Base-by-base conservation (phyloP, 2,329 filamentous ascomycete species). In the Aspergillus quadrilineatus region DNA sequence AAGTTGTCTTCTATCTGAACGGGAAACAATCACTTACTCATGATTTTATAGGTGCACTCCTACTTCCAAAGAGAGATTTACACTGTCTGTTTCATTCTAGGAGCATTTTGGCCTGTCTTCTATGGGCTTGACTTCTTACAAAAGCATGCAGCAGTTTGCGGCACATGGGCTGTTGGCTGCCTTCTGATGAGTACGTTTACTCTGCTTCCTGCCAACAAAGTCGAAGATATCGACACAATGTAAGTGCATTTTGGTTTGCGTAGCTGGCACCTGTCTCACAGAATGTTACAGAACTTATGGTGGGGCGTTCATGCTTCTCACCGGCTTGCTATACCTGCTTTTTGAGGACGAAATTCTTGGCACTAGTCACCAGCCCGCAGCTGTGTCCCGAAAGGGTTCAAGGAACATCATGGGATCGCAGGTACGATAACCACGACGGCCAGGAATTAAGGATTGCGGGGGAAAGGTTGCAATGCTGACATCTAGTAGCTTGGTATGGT, bases 31-130 rank as follows among this genome's bases (percentile, higher is more conserved):
- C 9, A 15, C 36, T 57, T 12, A 46, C 28, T 8, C 4, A 26
- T 3, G 26, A 45, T 51, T n/a, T 22, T 48, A 6, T 55, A 94
- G 90, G 92, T 94, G 22, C 80, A 96, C 75, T 92, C 91, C 50
- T 99, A 99, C 71, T 96, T 96, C 55, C 83, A 93, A 65, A 87
- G 94, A 41, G 89, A 96, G 68, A 85, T 97, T 26, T 88, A 95
- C 65, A 96, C 93, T 0, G 77, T 85, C 0, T 84, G 93, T 55
- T 99, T 92, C 68, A 67, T 92, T 28, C 63, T 92, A 3, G 92
- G 85, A 3, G 84, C 87, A 1, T 79, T 89, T 43, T 99, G 92
- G 89, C 94, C 94, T 0, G 64, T 82, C 0, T 79, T 85, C 0
- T 89, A 94, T 63, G 93, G 94, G 0, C 67, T 82, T 28, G 79